Evolutionary conservation across 257 asterid genomes (phyloP).

Genomic region (Prunella vulgaris): DNA sequence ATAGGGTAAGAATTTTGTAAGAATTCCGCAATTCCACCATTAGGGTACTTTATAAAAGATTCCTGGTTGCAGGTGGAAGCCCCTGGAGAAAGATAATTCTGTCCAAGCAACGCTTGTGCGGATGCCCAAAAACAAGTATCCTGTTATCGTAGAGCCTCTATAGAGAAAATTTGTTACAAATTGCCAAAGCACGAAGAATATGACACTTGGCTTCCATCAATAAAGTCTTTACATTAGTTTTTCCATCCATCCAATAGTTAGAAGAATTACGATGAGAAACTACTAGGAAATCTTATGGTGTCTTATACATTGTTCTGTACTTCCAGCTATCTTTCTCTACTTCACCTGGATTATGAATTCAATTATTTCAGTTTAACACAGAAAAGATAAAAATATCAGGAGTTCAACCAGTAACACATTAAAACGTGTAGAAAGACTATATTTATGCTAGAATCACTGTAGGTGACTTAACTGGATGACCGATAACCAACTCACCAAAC

Average conservation of each 20-base stretch:
- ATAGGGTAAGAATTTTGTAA: neutral
- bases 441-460: neutral
- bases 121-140: constrained; percentile 85
- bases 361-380: constrained; percentile 2
- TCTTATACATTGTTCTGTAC: neutral
- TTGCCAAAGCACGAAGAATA: neutral
- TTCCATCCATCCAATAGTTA: neutral
- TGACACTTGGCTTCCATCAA: constrained; percentile 16
- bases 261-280: neutral
- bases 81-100: constrained; percentile 53
- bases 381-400: neutral
- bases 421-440: neutral
- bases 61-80: constrained; percentile 60
- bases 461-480: neutral
- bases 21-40: neutral
- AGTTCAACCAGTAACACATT: neutral
- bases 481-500: neutral
- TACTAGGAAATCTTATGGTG: neutral
- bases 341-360: neutral
- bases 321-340: neutral
- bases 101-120: constrained; percentile 78
- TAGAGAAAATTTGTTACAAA: constrained; percentile 24
- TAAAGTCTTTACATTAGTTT: neutral
- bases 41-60: neutral
- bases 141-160: constrained; percentile 53